Evolutionary conservation across 257 asterid species (phyloP).

Genomic region (Handroanthus guayacan): DNA sequence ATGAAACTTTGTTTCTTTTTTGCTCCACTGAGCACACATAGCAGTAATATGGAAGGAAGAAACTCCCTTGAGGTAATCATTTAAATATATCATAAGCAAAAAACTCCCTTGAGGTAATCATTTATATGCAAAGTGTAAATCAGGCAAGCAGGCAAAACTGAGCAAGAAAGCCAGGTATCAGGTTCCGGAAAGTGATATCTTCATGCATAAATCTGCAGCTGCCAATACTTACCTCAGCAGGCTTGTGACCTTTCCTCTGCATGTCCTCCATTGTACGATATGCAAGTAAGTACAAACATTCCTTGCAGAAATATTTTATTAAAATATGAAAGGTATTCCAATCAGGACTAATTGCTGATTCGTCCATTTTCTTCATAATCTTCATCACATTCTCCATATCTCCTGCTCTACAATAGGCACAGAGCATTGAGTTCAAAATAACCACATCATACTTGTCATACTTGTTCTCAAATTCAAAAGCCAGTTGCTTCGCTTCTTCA

Average conservation of each 20-base stretch:
- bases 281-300: conserved; percentile 78
- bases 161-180: background rate
- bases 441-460: conserved; percentile 89
- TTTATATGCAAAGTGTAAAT: background rate
- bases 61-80: conserved; percentile 18
- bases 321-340: conserved; percentile 84
- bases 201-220: conserved; percentile 23
- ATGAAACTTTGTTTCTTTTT: background rate
- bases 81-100: conserved; percentile 23
- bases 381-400: conserved; percentile 97
- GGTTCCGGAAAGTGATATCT: conserved; percentile 23
- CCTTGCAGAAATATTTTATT: conserved; percentile 87
- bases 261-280: conserved; percentile 90
- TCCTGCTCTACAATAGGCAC: conserved; percentile 91
- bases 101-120: background rate
- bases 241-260: conserved; percentile 87
- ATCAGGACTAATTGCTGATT: conserved; percentile 80
- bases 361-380: conserved; percentile 95
- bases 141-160: conserved; percentile 1
- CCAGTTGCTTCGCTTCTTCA: conserved; percentile 88
- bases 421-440: conserved; percentile 86
- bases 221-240: conserved; percentile 71
- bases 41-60: conserved; percentile 8
- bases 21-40: conserved; percentile 2
- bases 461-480: conserved; percentile 78